A percentile compares a stretch with the other conserved stretches of the same genome.
phyloP scores from a whole-genome alignment of 495 filamentous ascomycete species.

The Xylaria flabelliformis region DNA sequence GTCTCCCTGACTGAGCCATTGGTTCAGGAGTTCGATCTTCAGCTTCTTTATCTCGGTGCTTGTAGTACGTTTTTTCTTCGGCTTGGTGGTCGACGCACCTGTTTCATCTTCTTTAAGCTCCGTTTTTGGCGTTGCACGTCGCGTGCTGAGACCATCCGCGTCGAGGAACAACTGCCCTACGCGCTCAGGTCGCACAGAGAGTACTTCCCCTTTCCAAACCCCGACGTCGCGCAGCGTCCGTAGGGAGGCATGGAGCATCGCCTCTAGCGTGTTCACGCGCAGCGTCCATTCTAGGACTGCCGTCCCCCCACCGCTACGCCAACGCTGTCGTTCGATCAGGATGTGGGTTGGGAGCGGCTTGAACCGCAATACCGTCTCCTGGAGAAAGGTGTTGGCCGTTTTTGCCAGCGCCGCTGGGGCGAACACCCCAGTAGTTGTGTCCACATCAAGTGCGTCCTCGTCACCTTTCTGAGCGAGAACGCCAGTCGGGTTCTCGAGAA shows the following conservation, averaged over 20 bases:
- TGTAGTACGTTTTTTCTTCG: constrained; percentile 24
- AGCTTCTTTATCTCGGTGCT: constrained; percentile 58
- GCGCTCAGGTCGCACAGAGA: constrained; percentile 46
- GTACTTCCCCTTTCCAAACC: constrained; percentile 45
- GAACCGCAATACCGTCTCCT: constrained; percentile 52
- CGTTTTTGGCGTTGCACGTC: too few relatives aligned
- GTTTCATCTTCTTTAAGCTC: background rate
- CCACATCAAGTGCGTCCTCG: background rate
- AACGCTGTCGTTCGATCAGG: constrained; percentile 90
- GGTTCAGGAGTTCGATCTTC: constrained; percentile 69
- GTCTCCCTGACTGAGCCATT: constrained; percentile 54
- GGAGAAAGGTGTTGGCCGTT: constrained; percentile 68
- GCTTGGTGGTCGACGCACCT: background rate
- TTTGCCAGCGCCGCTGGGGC: constrained; percentile 62
- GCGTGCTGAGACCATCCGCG: constrained; percentile 56
- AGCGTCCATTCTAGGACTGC: constrained; percentile 88
- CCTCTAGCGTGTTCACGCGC: constrained; percentile 87
- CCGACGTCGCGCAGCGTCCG: constrained; percentile 58
- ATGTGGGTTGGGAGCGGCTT: constrained; percentile 68
- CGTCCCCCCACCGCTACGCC: constrained; percentile 67
- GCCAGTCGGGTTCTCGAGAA: constrained; percentile 28
- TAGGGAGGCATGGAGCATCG: constrained; percentile 84
- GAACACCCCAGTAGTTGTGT: constrained; percentile 52
- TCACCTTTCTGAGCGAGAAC: background rate
- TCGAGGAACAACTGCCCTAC: constrained; percentile 53